Percentiles rank a stretch among this genome's conserved stretches.
Evolutionary conservation across 768 basidiomycete genomes (phyloP).

Genomic region (Candolleomyces aberdarensis): DNA sequence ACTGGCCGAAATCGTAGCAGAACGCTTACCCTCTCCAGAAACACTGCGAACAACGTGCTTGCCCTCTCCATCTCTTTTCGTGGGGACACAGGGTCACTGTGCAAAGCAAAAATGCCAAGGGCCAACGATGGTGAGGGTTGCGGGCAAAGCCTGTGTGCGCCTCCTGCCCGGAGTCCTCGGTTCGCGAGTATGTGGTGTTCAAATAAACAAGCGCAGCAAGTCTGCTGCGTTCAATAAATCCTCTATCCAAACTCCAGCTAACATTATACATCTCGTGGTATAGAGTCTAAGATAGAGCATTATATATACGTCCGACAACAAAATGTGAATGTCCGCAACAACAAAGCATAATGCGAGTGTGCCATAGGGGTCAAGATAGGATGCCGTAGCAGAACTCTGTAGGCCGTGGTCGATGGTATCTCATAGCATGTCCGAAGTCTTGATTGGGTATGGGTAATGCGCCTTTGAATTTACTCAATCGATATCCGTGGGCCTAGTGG

Average conservation of each 20-base stretch:
- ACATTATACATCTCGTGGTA: background rate
- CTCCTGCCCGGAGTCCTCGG: too few relatives aligned
- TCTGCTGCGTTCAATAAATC: too few relatives aligned
- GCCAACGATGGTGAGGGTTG: background rate
- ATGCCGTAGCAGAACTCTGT: background rate
- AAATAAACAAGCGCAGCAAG: too few relatives aligned
- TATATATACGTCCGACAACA: background rate
- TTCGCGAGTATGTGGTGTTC: too few relatives aligned
- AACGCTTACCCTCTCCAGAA: conserved; percentile 36
- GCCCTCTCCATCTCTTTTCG: background rate
- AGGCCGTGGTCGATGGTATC: background rate
- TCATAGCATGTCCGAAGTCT: background rate
- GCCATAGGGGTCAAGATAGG: too few relatives aligned
- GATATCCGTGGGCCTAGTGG: conserved; percentile 65
- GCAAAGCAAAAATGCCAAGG: background rate
- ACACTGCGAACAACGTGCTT: conserved; percentile 10
- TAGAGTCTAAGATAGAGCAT: background rate
- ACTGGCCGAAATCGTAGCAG: background rate
- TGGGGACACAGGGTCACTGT: background rate
- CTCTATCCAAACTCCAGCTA: too few relatives aligned
- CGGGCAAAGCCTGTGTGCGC: background rate
- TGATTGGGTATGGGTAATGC: background rate
- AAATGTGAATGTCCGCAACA: too few relatives aligned
- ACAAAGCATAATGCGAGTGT: too few relatives aligned
- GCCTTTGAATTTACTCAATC: conserved; percentile 51